These are phyloP conservation scores for Sphaerulina musiva DNA, from an alignment of 2,329 filamentous ascomycete species.

Conservation along the genomic window DNA sequence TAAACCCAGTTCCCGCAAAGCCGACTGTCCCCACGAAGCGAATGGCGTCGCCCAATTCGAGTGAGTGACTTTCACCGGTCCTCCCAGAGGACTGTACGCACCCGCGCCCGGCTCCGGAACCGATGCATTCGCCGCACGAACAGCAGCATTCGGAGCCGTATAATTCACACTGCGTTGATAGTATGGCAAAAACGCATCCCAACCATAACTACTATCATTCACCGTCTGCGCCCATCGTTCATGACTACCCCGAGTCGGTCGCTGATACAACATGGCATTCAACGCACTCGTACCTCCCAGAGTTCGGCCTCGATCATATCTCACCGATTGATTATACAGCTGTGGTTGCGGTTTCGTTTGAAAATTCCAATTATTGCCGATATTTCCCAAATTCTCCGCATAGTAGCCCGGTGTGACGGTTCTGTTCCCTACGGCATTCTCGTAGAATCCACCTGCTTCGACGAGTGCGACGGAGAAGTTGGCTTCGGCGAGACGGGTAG, in stretches of 20 bases:
- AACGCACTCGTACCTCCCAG: slow-evolving; percentile 17
- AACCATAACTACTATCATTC: slow-evolving; percentile 14
- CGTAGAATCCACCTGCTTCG: background rate
- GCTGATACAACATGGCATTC: slow-evolving; percentile 17
- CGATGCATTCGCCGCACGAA: no score
- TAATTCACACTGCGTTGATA: no score
- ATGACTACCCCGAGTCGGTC: slow-evolving; percentile 11
- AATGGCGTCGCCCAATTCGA: no score
- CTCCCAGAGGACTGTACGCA: no score
- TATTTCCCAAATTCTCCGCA: background rate
- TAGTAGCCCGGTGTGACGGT: background rate
- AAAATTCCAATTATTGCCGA: slow-evolving; percentile 14
- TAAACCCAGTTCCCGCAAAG: no score
- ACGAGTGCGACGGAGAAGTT: background rate
- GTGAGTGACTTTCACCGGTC: no score
- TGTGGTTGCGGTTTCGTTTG: slow-evolving; percentile 11
- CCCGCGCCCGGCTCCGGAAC: no score
- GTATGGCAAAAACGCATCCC: no score
- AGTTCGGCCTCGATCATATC: slow-evolving; percentile 17
- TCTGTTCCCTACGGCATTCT: background rate
- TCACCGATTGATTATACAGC: slow-evolving; percentile 17
- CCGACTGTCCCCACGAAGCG: no score
- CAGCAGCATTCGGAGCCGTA: no score
- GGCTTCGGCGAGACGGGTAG: background rate
- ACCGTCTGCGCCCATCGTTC: slow-evolving; percentile 11